A percentile compares a stretch with the other conserved stretches of the same genome.
These are phyloP conservation scores for Verruconis gallopava DNA, from an alignment of 2,329 filamentous ascomycete genomes.

Conservation along the genomic window DNA sequence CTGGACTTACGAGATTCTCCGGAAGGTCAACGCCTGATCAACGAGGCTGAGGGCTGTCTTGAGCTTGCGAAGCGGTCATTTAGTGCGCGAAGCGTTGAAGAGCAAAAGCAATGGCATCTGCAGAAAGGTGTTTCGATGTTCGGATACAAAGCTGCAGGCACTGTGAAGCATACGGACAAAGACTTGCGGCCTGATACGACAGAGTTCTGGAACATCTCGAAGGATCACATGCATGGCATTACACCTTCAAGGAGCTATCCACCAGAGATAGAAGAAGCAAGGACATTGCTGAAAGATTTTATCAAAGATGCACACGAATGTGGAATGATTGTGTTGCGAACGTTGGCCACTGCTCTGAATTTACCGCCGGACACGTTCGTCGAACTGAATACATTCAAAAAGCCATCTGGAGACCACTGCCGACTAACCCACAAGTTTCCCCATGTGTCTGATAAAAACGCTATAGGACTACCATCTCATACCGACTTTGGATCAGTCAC, in stretches of 20 bases:
- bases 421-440: slow-evolving; percentile 10
- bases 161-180: slow-evolving; percentile 8
- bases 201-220: slow-evolving; percentile 8
- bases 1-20: slow-evolving; percentile 5
- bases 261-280: slow-evolving; percentile 1
- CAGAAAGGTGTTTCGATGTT: slow-evolving; percentile 7
- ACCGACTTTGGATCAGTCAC: slow-evolving; percentile 29
- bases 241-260: slow-evolving; percentile 5
- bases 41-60: slow-evolving; percentile 4
- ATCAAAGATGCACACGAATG: slow-evolving; percentile 7
- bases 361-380: slow-evolving; percentile 3
- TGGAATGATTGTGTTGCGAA: slow-evolving; percentile 4
- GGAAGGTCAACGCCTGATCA: neutral
- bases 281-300: slow-evolving; percentile 2
- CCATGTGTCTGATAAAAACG: slow-evolving; percentile 4
- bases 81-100: neutral
- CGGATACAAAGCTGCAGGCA: slow-evolving; percentile 10
- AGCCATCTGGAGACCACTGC: slow-evolving; percentile 8
- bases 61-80: slow-evolving; percentile 7
- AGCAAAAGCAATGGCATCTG: slow-evolving; percentile 7
- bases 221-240: slow-evolving; percentile 9
- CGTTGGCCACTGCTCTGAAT: neutral
- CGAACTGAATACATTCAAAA: slow-evolving; percentile 2
- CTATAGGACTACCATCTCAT: slow-evolving; percentile 13
- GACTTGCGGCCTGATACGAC: slow-evolving; percentile 7